Evolutionary conservation across 2,329 filamentous ascomycete species (phyloP).

Genomic region (Penicillium sp.): DNA sequence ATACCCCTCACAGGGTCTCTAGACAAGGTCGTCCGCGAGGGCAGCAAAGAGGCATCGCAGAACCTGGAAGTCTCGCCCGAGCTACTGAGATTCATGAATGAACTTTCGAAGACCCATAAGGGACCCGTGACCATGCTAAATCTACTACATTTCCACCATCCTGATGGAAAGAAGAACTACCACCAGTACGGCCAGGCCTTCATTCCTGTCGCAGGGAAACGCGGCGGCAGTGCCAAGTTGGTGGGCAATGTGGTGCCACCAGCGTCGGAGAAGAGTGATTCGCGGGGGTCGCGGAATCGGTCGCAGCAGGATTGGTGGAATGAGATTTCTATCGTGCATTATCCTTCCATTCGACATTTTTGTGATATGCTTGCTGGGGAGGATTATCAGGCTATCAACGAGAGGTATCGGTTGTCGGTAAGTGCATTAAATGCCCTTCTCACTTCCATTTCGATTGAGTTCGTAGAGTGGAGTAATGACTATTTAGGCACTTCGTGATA

Average conservation of each 20-base stretch:
- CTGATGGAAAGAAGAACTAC: conserved; percentile 53
- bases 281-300: conserved; percentile 18
- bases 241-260: conserved; percentile 55
- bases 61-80: conserved; percentile 55
- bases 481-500: conserved; percentile 48
- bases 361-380: conserved; percentile 58
- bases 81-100: conserved; percentile 50
- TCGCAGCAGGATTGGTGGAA: conserved; percentile 51
- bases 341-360: conserved; percentile 61
- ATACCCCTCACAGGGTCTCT: conserved; percentile 29
- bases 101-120: conserved; percentile 28
- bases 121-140: conserved; percentile 63
- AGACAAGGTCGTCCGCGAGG: conserved; percentile 13
- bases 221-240: conserved; percentile 60
- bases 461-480: conserved; percentile 2
- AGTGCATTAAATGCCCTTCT: conserved; percentile 11
- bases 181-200: conserved; percentile 53
- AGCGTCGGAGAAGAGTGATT: conserved; percentile 19
- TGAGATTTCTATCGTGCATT: conserved; percentile 64
- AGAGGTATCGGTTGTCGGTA: conserved; percentile 48
- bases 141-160: conserved; percentile 54
- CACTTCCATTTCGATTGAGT: background rate
- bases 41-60: conserved; percentile 40
- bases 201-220: conserved; percentile 47
- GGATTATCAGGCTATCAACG: conserved; percentile 60